These are phyloP conservation scores for Aspergillus heteromorphus DNA, from an alignment of 495 filamentous ascomycete genomes.

Conservation along the genomic window DNA sequence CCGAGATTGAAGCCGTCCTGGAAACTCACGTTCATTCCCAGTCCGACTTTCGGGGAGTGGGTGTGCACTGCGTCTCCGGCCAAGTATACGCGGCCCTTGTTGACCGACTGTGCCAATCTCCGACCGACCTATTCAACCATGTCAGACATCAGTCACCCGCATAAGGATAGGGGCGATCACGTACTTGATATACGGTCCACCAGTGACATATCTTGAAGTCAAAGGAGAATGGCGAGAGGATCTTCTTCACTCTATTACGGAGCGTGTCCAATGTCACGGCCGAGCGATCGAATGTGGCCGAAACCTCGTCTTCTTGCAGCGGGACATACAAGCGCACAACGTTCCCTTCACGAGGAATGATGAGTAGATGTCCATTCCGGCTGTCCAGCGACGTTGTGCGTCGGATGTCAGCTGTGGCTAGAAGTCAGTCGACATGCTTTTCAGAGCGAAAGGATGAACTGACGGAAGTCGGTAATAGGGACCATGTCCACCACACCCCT, in stretches of 20 bases:
- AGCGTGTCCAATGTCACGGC: conserved; percentile 57
- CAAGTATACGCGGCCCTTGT: conserved; percentile 66
- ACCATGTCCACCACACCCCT: conserved; percentile 58
- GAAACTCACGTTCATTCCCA: conserved; percentile 83
- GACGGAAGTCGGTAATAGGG: conserved; percentile 61
- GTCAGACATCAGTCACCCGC: not conserved
- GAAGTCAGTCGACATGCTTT: not conserved
- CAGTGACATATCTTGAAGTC: conserved; percentile 51
- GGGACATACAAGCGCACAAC: conserved; percentile 68
- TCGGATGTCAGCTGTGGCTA: conserved; percentile 51
- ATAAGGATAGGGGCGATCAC: too few relatives aligned
- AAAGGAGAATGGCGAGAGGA: conserved; percentile 56
- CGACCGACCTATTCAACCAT: conserved; percentile 42
- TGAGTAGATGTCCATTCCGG: conserved; percentile 56
- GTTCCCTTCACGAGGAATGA: conserved; percentile 64
- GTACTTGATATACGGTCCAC: conserved; percentile 59
- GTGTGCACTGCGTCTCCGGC: conserved; percentile 81
- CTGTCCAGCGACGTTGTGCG: conserved; percentile 55
- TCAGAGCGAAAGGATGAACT: conserved; percentile 8
- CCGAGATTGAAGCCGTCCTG: conserved; percentile 69
- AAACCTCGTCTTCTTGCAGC: conserved; percentile 35
- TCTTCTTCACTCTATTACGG: conserved; percentile 53
- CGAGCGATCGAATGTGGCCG: conserved; percentile 39
- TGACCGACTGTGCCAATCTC: conserved; percentile 63
- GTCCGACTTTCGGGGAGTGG: conserved; percentile 76